Evolutionary conservation across 164 flowering plant genomes (phyloP).

Genomic region (Sextonia rubra): DNA sequence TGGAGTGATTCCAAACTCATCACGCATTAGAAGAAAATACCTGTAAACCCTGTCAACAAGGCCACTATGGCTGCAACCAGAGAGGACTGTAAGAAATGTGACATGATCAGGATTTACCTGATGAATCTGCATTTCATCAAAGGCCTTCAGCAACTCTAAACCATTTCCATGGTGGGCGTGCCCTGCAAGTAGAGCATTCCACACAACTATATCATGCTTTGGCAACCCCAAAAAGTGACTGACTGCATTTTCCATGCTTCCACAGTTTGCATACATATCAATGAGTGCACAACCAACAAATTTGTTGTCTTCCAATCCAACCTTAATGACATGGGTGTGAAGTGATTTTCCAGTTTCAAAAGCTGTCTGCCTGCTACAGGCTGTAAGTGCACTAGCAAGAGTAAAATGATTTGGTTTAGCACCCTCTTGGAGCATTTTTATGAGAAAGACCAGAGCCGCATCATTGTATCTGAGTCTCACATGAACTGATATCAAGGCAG

Average conservation of each 20-base stretch:
- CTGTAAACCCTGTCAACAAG: constrained; percentile 2
- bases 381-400: constrained; percentile 11
- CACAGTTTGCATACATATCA: constrained; percentile 20
- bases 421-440: constrained; percentile 15
- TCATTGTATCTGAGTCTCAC: constrained; percentile 5
- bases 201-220: constrained; percentile 13
- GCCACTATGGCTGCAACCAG: constrained; percentile 21
- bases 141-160: constrained; percentile 9
- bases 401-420: constrained; percentile 17
- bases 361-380: constrained; percentile 12
- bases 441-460: constrained; percentile 5
- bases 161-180: constrained; percentile 22
- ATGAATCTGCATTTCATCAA: constrained; percentile 9
- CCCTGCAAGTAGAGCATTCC: constrained; percentile 19
- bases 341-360: constrained; percentile 12
- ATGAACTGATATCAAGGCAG: constrained; percentile 16
- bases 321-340: constrained; percentile 12
- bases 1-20: constrained; percentile 11
- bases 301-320: constrained; percentile 6
- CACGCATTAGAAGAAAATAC: constrained; percentile 11
- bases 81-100: constrained; percentile 18
- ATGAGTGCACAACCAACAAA: constrained; percentile 12
- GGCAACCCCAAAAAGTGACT: constrained; percentile 3
- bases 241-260: constrained; percentile 8
- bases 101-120: constrained; percentile 14